Base-by-base conservation (phyloP, 176 grass and related monocot species). In the Metroxylon sagu region DNA sequence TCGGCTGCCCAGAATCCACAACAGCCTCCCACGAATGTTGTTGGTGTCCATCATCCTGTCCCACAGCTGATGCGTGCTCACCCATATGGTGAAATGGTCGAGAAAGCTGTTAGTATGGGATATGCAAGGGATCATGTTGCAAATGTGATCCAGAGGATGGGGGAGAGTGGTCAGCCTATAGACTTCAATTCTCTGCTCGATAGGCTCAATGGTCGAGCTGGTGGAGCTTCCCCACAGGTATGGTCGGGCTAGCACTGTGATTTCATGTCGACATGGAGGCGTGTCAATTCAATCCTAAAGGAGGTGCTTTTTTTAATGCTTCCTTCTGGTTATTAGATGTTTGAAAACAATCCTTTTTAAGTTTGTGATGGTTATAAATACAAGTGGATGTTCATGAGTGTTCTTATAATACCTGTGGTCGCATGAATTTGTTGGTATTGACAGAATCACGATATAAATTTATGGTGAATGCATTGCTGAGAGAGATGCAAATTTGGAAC, bases 181-280 rank as follows among this genome's bases (percentile, higher is more conserved):
- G 23, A 23, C 54, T 6, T 56, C 54, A 56, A 23, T 21, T 23
- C 23, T 4, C 62, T 65, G 21, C 62, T 65, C 15, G 29, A 65
- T 51, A 65, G 48, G 26, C 50, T 65, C 12, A 65, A 65, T 65
- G 62, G 39, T 16, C 62, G 25, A 26, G 62, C 19, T 17, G 19
- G 43, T 26, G 48, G 62, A 51, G 48, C 48, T 16, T 17, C 62
- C 23, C 12, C 43, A 50, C 48, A 15, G 17, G 15, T 15, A 16
- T 65, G 62, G 62, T 65, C 35, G 5, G 35, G 35, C 35, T 43
- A 14, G 7, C 35, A 43, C 8, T 0, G 35, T 35, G 31, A 12
- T 31, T 12, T 43, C 35, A 0, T 43, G 35, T 10, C 2, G 35
- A 43, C 2, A 14, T 43, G 35, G 35, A 43, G 35, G 7, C 35